phyloP scores from a whole-genome alignment of 441 rosid genomes.

The Syzygium malaccense region DNA sequence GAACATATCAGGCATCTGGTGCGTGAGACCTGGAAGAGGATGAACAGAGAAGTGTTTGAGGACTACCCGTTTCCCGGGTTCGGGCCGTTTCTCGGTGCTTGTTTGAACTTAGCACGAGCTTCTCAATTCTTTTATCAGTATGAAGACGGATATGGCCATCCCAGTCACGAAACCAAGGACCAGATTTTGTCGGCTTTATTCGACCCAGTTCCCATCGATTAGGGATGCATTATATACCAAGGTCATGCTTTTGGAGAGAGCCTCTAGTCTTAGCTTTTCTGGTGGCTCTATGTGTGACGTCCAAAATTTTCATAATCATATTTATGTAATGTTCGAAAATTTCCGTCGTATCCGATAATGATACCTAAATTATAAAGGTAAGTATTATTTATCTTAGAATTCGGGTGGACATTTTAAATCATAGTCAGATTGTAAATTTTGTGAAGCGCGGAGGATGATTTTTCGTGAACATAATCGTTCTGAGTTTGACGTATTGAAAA shows the following conservation, averaged over 20 bases:
- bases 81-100: not conserved
- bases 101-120: not conserved
- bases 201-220: not conserved
- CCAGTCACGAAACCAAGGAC: not conserved
- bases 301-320: too few species aligned
- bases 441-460: too few species aligned
- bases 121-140: not conserved
- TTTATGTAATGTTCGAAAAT: too few species aligned
- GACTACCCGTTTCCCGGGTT: not conserved
- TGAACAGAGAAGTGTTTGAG: not conserved
- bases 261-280: not conserved
- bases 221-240: not conserved
- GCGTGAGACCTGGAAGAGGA: not conserved
- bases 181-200: not conserved
- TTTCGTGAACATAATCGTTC: too few species aligned
- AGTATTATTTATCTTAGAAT: too few species aligned
- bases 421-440: too few species aligned
- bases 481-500: too few species aligned
- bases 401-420: too few species aligned
- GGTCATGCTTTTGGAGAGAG: not conserved
- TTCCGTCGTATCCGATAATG: too few species aligned
- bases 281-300: not conserved
- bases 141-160: not conserved
- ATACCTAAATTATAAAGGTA: too few species aligned
- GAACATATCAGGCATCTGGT: not conserved